Conservation (phyloP, 2,329 filamentous ascomycete species). For the Chaetothyriales sp. region DNA sequence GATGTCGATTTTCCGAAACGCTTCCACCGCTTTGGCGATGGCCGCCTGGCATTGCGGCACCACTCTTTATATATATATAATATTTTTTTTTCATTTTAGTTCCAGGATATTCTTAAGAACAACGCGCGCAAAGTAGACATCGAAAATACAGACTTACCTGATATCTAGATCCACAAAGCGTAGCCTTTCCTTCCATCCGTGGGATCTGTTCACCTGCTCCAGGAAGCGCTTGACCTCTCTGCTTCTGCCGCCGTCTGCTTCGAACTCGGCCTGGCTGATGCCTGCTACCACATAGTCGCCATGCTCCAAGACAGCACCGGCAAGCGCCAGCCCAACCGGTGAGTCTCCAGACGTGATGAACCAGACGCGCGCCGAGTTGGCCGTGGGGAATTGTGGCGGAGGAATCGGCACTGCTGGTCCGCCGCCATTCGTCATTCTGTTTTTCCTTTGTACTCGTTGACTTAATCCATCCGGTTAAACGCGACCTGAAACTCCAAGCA, state of each 20-base stretch:
- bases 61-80: constrained; percentile 33
- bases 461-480: neutral
- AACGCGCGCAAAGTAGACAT: neutral
- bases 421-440: constrained; percentile 13
- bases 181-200: constrained; percentile 70
- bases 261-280: constrained; percentile 61
- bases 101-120: too few relatives aligned
- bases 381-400: constrained; percentile 33
- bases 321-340: constrained; percentile 68
- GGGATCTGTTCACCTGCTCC: constrained; percentile 41
- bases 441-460: neutral
- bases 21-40: constrained; percentile 68
- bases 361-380: constrained; percentile 69
- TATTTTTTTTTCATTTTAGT: too few relatives aligned
- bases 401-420: constrained; percentile 5
- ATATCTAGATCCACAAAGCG: constrained; percentile 45
- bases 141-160: constrained; percentile 24
- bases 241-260: constrained; percentile 55
- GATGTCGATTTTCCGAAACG: constrained; percentile 80
- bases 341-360: constrained; percentile 77
- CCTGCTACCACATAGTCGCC: constrained; percentile 84
- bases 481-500: neutral
- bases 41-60: constrained; percentile 66
- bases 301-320: constrained; percentile 68
- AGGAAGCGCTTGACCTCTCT: constrained; percentile 68